These are phyloP conservation scores for Solanum tacnaense DNA, from an alignment of 257 asterid genomes.

Conservation along the genomic window DNA sequence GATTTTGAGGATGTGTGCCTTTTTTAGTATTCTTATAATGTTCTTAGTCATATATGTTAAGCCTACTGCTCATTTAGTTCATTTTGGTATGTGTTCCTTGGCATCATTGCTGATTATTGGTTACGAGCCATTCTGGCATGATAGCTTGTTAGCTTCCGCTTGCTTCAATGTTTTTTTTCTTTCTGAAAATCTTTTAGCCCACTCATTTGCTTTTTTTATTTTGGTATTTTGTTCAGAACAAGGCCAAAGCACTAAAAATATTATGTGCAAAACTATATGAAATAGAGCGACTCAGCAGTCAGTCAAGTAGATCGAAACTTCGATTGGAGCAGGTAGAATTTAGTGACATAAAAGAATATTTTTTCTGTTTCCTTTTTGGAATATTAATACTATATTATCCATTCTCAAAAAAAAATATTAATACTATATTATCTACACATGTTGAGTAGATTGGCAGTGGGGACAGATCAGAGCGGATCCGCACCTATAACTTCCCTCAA, in stretches of 20 bases:
- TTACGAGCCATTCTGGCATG: not conserved
- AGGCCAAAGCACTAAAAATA: constrained; percentile 79
- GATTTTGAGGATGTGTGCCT: not conserved
- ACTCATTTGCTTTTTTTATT: not conserved
- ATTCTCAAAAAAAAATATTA: not conserved
- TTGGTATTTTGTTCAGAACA: constrained; percentile 37
- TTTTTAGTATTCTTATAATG: not conserved
- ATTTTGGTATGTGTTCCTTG: not conserved
- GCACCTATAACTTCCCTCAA: constrained; percentile 94
- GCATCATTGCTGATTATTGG: not conserved
- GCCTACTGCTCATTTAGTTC: not conserved
- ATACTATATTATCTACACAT: not conserved
- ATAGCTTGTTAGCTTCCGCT: not conserved
- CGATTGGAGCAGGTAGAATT: constrained; percentile 65
- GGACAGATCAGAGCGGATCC: constrained; percentile 96
- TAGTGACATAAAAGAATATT: not conserved
- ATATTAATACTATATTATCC: not conserved
- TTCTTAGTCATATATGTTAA: not conserved
- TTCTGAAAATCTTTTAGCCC: not conserved
- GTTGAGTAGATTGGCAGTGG: constrained; percentile 84
- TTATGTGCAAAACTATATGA: constrained; percentile 83
- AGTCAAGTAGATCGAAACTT: constrained; percentile 65
- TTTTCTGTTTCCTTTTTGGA: not conserved
- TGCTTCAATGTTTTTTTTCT: not conserved
- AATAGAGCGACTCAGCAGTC: constrained; percentile 57